Conservation (phyloP, 768 basidiomycete species). For the Postia placenta region DNA sequence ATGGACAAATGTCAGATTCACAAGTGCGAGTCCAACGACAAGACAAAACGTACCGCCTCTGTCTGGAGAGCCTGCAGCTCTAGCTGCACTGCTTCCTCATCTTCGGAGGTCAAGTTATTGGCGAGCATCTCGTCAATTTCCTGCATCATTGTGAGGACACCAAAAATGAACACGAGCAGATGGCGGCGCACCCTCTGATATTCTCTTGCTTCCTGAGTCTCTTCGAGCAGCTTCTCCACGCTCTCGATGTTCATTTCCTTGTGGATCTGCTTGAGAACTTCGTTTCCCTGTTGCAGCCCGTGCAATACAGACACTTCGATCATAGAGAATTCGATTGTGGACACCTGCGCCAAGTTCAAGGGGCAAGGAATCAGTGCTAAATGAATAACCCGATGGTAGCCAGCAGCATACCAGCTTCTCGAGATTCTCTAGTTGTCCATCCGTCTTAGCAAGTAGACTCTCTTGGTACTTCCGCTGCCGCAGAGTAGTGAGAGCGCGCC, state of each 20-base stretch:
- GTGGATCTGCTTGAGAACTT: constrained; percentile 90
- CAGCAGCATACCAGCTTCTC: constrained; percentile 81
- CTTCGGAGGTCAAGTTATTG: constrained; percentile 76
- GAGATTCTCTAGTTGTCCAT: constrained; percentile 80
- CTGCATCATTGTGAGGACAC: constrained; percentile 35
- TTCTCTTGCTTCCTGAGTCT: constrained; percentile 87
- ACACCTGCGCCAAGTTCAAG: constrained; percentile 52
- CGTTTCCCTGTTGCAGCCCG: constrained; percentile 89
- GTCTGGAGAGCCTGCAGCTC: constrained; percentile 71
- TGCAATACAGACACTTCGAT: constrained; percentile 90
- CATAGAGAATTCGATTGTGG: constrained; percentile 93
- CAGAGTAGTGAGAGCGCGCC: constrained; percentile 81
- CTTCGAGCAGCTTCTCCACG: constrained; percentile 91
- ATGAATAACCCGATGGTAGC: background rate
- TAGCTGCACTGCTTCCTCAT: constrained; percentile 88
- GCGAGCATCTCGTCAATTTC: constrained; percentile 88
- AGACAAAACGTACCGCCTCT: constrained; percentile 42
- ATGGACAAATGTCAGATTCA: background rate
- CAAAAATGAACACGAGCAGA: background rate
- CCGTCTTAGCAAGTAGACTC: constrained; percentile 79
- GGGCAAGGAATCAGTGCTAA: background rate
- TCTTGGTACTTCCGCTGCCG: constrained; percentile 94
- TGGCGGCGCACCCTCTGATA: constrained; percentile 69
- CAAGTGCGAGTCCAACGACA: background rate
- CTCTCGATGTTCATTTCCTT: constrained; percentile 87